These are phyloP conservation scores for Solanum hybrid DNA, from an alignment of 305 asterid genomes.

Conservation along the genomic window DNA sequence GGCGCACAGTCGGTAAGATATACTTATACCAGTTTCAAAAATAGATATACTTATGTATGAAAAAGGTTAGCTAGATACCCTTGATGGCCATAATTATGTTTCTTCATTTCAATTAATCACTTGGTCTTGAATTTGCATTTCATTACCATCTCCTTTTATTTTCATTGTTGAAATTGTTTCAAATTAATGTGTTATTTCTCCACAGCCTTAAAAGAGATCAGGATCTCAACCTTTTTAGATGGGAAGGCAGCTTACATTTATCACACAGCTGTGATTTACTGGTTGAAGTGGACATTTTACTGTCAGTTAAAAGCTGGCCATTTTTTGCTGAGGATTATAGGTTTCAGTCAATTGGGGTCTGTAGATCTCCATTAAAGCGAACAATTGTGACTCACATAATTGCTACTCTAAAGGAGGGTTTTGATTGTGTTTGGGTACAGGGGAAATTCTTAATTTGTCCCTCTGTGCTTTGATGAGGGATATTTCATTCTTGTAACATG, in stretches of 20 bases:
- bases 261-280: background rate
- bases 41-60: background rate
- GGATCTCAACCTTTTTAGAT: background rate
- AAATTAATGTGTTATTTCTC: background rate
- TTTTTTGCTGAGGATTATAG: background rate
- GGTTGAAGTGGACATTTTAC: background rate
- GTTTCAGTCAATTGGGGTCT: background rate
- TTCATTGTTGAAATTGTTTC: background rate
- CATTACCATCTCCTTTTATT: background rate
- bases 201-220: background rate
- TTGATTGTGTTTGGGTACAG: background rate
- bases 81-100: background rate
- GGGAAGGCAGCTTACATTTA: background rate
- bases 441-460: background rate
- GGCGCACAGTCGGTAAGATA: background rate
- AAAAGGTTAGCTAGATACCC: background rate
- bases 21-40: background rate
- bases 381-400: background rate
- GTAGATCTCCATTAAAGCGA: background rate
- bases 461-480: constrained; percentile 7
- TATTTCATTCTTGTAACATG: constrained; percentile 8
- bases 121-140: background rate
- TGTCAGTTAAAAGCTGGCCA: background rate
- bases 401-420: background rate
- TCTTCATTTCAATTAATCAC: background rate